Conservation (phyloP, 768 basidiomycete genomes). For the Russula emetica region DNA sequence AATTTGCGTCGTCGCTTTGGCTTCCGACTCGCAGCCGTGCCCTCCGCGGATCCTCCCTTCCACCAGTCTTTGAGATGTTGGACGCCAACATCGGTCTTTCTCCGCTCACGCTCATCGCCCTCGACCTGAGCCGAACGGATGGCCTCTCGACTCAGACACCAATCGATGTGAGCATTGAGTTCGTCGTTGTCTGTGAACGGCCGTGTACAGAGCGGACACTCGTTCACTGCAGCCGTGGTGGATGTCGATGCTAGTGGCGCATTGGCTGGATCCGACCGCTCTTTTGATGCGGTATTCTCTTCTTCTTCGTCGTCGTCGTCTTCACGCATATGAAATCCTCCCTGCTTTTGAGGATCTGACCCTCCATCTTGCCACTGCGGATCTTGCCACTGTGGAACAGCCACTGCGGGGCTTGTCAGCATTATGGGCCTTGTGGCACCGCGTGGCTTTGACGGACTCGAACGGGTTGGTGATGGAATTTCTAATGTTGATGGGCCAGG, state of each 20-base stretch:
- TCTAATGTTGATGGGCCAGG: background rate
- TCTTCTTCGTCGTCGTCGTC: background rate
- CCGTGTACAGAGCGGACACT: constrained; percentile 72
- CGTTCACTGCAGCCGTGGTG: constrained; percentile 30
- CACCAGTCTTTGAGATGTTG: constrained; percentile 17
- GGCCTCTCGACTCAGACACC: constrained; percentile 74
- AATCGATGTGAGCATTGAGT: constrained; percentile 86
- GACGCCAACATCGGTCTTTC: background rate
- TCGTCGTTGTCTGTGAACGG: constrained; percentile 67
- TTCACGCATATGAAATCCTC: background rate
- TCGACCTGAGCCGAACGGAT: constrained; percentile 64
- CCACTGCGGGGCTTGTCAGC: background rate
- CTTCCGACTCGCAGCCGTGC: background rate
- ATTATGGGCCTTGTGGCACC: background rate
- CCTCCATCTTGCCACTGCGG: background rate
- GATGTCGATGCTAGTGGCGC: constrained; percentile 2
- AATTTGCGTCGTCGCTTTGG: constrained; percentile 17
- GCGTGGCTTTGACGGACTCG: background rate
- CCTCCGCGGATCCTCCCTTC: constrained; percentile 14
- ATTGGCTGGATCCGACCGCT: constrained; percentile 3
- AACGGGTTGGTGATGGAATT: background rate
- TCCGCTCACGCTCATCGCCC: constrained; percentile 21
- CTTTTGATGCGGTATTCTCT: background rate
- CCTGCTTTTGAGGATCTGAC: background rate
- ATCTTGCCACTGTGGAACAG: background rate